Evolutionary conservation across 768 basidiomycete species (phyloP), one percentile per base, ranked within the genome.

Genomic region (Mrakia gelida): DNA sequence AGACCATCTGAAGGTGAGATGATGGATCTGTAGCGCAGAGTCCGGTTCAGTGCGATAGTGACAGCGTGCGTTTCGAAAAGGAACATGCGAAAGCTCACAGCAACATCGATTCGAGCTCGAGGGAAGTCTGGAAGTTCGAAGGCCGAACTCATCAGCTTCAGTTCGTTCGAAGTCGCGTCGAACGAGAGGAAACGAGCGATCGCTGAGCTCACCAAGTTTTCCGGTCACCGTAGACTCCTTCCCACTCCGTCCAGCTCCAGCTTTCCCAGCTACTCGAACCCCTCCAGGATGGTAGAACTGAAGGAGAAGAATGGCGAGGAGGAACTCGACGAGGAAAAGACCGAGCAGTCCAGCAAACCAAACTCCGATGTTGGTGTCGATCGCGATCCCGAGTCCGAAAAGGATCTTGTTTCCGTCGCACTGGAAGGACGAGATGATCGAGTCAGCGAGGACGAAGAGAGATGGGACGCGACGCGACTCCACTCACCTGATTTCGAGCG

Each of bases 341-440:
- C 63, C 72, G 23, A 78, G 49, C 0, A 78, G 59, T 11, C 77
- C 77, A 13, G 73, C 54, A 38, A 59, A 78, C 63, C 67, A 78
- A 2, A 74, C 72, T 26, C 77, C 77, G 52, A 74, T 73, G 72
- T 75, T 75, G 65, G 56, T 63, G 45, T 61, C 59, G 2, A 41
- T 18, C 1, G 68, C 49, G 74, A 88, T 83, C 6, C 80, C 79
- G 18, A 88, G 80, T 3, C 85, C 83, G 21, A 80, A 78, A 9
- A 88, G 79, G 15, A 87, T 85, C 73, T 85, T 84, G 72, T 85
- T 82, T 3, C 87, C 87, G 13, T 81, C 79, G 76, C 85, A 86
- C 80, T 84, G 81, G 16, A 38, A 38, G 38, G 38, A 38, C n/a
- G 38, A 38, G 38, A 38, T 3, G 3, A 38, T 3, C 38, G 38